Evolutionary conservation across 1,139 yeast genomes (phyloP).

Genomic region (Nakaseomyces sp.): DNA sequence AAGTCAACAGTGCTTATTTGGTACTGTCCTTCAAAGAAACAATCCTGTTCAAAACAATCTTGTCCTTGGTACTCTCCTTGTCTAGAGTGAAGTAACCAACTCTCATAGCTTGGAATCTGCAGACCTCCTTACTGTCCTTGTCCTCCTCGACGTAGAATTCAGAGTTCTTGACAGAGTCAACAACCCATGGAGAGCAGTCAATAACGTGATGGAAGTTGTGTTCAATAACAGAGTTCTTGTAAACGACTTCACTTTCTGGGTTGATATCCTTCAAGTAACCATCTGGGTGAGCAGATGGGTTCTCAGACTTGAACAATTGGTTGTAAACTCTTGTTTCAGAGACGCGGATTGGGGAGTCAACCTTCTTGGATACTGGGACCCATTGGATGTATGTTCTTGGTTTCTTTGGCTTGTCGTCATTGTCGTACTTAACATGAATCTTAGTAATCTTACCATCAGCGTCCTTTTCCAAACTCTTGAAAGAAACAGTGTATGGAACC

Average conservation of each 20-base stretch:
- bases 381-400: conserved; percentile 97
- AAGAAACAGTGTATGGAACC: conserved; percentile 77
- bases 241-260: conserved; percentile 63
- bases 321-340: conserved; percentile 80
- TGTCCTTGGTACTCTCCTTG: conserved; percentile 55
- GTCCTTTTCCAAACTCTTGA: conserved; percentile 53
- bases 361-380: conserved; percentile 66
- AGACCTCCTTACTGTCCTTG: conserved; percentile 62
- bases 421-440: conserved; percentile 74
- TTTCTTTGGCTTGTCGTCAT: conserved; percentile 42
- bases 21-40: conserved; percentile 71
- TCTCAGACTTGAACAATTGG: conserved; percentile 82
- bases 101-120: conserved; percentile 95
- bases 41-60: conserved; percentile 70
- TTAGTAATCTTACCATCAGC: conserved; percentile 52
- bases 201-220: conserved; percentile 64
- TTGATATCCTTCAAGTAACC: conserved; percentile 83
- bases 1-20: conserved; percentile 16
- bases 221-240: conserved; percentile 65
- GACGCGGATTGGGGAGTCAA: conserved; percentile 53
- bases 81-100: conserved; percentile 95
- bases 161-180: conserved; percentile 47
- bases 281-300: conserved; percentile 80
- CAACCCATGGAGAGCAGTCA: conserved; percentile 67
- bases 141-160: conserved; percentile 63